Base-by-base conservation (phyloP, 257 asterid genomes). In the Coffea eugenioides region DNA sequence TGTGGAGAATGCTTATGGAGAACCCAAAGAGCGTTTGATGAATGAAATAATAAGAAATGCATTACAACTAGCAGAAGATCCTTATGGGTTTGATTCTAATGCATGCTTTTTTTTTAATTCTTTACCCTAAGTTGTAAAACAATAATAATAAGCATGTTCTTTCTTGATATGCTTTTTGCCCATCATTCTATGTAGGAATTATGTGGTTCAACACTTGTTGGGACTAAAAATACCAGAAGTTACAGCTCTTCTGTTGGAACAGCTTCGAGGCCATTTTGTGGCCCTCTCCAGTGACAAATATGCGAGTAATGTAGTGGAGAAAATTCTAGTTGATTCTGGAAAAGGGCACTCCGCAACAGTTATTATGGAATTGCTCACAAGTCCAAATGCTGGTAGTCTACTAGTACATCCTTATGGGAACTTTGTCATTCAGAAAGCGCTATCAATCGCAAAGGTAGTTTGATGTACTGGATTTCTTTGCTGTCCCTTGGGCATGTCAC, bases 241-340 rank as follows among this genome's bases (percentile, higher is more conserved):
- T 51, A 82, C 88, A 7, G 78, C 54, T 25, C 68, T 74, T 76
- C 88, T 94, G 27, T 15, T 89, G 76, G 82, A 78, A 74, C 84
- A 56, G 72, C 89, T 91, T 75, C 84, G 73, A 77, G 94, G 93
- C 69, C 78, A 49, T 81, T 91, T 91, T 71, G 77, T 75, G 61
- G 31, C 77, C 54, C 89, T 94, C 71, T 90, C 97, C 6, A 82
- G 89, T 84, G 86, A 94, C 86, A 92, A 94, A 79, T 89, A 88
- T 70, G 94, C 93, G 0, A 92, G 98, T 80, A 89, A 92, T 66
- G 98, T 92, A 8, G 97, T 94, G 52, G 98, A 94, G 49, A 94
- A 90, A 73, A 76, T 88, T 57, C 74, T 94, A 15, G 12, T 27
- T 12, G 80, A 82, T 46, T 80, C 87, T 0, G 87, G 86, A 52